phyloP scores from a whole-genome alignment of 2,329 filamentous ascomycete genomes.

The Cyphellophora europaea region DNA sequence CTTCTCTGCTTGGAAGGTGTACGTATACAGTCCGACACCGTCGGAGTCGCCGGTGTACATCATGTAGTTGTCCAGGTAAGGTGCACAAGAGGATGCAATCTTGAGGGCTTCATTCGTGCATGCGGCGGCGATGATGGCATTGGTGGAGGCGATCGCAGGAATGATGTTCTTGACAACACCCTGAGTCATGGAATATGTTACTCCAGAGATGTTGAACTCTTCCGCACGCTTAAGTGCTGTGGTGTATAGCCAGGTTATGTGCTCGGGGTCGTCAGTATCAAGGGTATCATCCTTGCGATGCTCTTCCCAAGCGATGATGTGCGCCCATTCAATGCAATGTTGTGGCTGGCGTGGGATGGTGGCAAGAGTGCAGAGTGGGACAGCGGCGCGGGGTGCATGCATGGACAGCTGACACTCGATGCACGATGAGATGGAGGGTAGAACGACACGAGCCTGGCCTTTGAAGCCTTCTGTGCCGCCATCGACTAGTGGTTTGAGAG shows the following conservation, averaged over 20 bases:
- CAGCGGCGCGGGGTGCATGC: slow-evolving; percentile 93
- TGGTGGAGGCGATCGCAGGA: slow-evolving; percentile 93
- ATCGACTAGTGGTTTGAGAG: slow-evolving; percentile 86
- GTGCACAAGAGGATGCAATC: slow-evolving; percentile 73
- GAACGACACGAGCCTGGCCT: slow-evolving; percentile 83
- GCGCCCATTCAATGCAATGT: slow-evolving; percentile 98
- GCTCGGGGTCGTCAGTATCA: slow-evolving; percentile 92
- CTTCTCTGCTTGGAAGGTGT: slow-evolving; percentile 90
- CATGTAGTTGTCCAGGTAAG: slow-evolving; percentile 90
- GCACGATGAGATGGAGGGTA: slow-evolving; percentile 87
- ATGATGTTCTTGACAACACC: slow-evolving; percentile 99
- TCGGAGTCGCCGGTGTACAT: slow-evolving; percentile 98
- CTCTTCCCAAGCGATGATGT: slow-evolving; percentile 93
- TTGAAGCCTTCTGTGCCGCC: slow-evolving; percentile 98
- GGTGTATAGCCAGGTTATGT: slow-evolving; percentile 93
- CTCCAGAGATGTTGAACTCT: slow-evolving; percentile 83
- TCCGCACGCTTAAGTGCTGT: slow-evolving; percentile 71
- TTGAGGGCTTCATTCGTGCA: slow-evolving; percentile 98
- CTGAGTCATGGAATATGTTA: slow-evolving; percentile 92
- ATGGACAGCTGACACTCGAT: slow-evolving; percentile 98
- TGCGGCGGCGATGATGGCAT: slow-evolving; percentile 88
- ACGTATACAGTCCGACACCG: slow-evolving; percentile 90
- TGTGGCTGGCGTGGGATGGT: slow-evolving; percentile 94
- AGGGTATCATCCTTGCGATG: slow-evolving; percentile 73
- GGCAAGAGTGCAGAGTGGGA: slow-evolving; percentile 91